phyloP scores from a whole-genome alignment of 1,139 yeast genomes.

The Protomyces macrosporus region DNA sequence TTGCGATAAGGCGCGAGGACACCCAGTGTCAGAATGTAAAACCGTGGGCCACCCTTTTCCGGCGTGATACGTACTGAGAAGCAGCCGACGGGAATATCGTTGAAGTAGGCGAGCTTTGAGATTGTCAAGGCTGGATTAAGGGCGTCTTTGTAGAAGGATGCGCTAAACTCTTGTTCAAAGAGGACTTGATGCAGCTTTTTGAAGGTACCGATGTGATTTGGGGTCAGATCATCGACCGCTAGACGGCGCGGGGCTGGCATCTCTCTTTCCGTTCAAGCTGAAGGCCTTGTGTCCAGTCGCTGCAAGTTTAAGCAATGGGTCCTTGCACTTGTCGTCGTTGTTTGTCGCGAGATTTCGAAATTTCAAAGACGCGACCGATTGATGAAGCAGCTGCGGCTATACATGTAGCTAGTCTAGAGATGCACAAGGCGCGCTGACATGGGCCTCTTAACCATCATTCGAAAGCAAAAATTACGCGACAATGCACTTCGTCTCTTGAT shows the following conservation, averaged over 20 bases:
- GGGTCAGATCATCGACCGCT: constrained; percentile 26
- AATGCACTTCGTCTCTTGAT: constrained; percentile 67
- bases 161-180: constrained; percentile 20
- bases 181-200: constrained; percentile 27
- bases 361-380: no score
- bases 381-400: no score
- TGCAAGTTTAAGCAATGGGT: neutral
- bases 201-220: constrained; percentile 25
- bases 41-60: constrained; percentile 16
- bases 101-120: constrained; percentile 27
- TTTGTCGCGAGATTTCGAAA: neutral
- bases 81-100: constrained; percentile 27
- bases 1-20: constrained; percentile 28
- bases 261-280: constrained; percentile 30
- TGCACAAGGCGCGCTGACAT: constrained; percentile 39
- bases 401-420: no score
- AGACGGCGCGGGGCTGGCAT: constrained; percentile 46
- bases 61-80: constrained; percentile 23
- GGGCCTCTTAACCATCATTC: constrained; percentile 80
- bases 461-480: constrained; percentile 77
- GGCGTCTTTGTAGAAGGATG: constrained; percentile 26
- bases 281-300: neutral
- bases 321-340: no score
- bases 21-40: constrained; percentile 27
- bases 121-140: constrained; percentile 17